Evolutionary conservation across 345 rosid species (phyloP), one percentile per base, ranked within the genome.

Genomic region (Salix suchowensis): DNA sequence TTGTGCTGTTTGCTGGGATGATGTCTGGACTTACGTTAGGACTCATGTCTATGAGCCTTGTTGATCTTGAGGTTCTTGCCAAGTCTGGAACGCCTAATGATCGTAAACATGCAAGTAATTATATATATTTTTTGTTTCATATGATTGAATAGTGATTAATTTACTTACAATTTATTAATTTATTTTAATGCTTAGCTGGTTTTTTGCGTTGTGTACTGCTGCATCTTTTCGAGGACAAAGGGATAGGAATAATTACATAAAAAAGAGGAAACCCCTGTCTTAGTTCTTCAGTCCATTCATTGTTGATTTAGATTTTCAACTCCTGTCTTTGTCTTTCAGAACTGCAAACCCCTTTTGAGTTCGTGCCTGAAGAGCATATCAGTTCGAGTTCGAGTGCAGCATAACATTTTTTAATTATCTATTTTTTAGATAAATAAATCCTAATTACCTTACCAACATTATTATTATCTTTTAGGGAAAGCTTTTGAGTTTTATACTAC

Each of bases 21-120:
- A 67, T 81, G 80, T 81, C 84, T 28, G 84, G 84, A 32, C 84
- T 81, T 34, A 81, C 84, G 42, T 68, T 81, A 64, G 84, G 84
- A 37, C 80, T 81, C 77, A 81, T 81, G 84, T 81, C 80, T 15
- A 46, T 81, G 65, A 70, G 84, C 68, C 80, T 81, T 37, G 80
- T 81, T 12, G 84, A 81, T 30, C 80, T 81, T 68, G 84, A 81
- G 36, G 77, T 81, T 12, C 80, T 81, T 52, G 65, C 75, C 34
- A 71, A 50, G 26, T 71, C 71, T 13, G 80, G 80, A 48, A 71
- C 80, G 7, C 75, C 75, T 11, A 71, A 8, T 26, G 80, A 71
- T 52, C 75, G 75, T 16, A 77, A 48, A 37, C 70, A 77, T 19
- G 80, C 80, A 34, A 10, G 80, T 77, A 75, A 75, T 30, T 75